Evolutionary conservation across 805 yeast genomes (phyloP), one percentile per base, ranked within the genome.

Genomic region (Maudiozyma bulderi): DNA sequence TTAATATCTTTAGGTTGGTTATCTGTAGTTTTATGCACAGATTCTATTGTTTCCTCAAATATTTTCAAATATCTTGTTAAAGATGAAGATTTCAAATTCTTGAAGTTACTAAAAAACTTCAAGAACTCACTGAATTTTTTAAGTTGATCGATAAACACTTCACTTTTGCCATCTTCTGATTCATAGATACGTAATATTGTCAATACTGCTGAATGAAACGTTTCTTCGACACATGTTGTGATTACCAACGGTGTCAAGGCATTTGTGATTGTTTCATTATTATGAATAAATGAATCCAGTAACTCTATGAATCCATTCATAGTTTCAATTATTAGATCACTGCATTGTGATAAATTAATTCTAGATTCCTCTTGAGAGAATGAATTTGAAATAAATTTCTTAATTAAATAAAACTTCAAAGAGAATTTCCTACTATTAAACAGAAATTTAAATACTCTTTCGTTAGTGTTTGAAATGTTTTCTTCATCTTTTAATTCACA

Each of bases 231-330:
- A 14, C 34, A 40, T 8, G 32, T 41, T 8, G 48, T 29, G 11
- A 46, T 46, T 5, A 49, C 44, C 8, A 49, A 45, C 5, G 54
- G 52, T 5, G 54, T 48, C 30, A 49, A 32, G 30, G 48, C 29
- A n/a, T 46, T 51, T 40, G 44, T 46, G 14, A 38, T 49, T 37
- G 35, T 39, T 47, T 42, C 48, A 35, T 46, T 46, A 13, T 46
- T 46, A 34, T 46, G 44, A 13, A 51, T 44, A 35, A 47, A 47
- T 14, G 50, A 48, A 44, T 51, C 54, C 6, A 49, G 14, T 14
- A 44, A 30, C 7, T 13, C 31, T 13, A 49, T 29, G 15, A 47
- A 35, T 31, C 43, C 42, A n/a, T 47, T 31, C 6, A 37, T 43
- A 8, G 43, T 44, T 5, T 46, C 49, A 6, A 34, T 44, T 7